phyloP scores from a whole-genome alignment of 169 alveolate species.

The Eimeria tenella region DNA sequence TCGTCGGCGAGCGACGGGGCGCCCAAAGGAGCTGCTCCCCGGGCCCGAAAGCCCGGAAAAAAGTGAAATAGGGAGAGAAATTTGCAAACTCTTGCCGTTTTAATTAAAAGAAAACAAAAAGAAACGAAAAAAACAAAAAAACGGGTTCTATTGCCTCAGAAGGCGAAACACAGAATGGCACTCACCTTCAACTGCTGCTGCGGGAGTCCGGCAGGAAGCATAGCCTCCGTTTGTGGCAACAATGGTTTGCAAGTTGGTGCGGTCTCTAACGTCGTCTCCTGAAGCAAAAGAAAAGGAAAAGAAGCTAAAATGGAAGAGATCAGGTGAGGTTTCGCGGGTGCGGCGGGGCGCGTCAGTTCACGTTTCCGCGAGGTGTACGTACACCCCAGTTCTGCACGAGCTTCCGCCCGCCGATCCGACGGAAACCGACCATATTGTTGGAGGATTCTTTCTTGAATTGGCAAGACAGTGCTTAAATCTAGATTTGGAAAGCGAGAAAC shows the following conservation, averaged over 20 bases:
- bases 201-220: slow-evolving; percentile 70
- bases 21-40: no score
- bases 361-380: no score
- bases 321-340: no score
- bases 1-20: no score
- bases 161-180: no score
- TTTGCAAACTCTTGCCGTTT: no score
- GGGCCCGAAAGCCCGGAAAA: neutral
- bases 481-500: neutral
- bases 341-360: no score
- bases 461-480: slow-evolving; percentile 66
- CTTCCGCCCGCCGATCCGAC: no score
- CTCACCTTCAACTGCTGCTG: slow-evolving; percentile 56
- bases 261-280: slow-evolving; percentile 70
- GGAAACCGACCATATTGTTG: slow-evolving; percentile 63
- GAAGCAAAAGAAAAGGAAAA: no score
- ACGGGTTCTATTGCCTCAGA: no score
- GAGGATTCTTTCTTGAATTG: slow-evolving; percentile 74
- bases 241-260: slow-evolving; percentile 38
- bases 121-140: neutral
- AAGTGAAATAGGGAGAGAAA: no score
- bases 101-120: neutral
- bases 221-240: slow-evolving; percentile 66
- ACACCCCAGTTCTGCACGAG: neutral
- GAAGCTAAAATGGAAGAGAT: no score